Conservation (phyloP, 768 basidiomycete genomes). For the Naganishia vishniacii region DNA sequence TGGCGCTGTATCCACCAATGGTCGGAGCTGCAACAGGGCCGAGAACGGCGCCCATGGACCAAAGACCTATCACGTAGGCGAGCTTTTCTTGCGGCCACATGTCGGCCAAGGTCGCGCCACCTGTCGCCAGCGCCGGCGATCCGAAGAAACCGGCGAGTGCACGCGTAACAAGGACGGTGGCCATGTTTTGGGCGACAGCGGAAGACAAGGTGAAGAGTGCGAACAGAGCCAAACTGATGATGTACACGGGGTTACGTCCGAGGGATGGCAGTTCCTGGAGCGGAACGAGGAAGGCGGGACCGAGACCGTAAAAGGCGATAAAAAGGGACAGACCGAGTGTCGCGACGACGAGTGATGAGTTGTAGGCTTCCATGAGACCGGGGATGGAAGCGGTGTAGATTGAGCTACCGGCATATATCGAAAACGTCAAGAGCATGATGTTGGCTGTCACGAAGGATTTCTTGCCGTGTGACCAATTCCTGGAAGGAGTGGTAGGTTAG, state of each 20-base stretch:
- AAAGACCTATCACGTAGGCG: conserved; percentile 36
- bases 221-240: conserved; percentile 33
- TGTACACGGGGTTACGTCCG: conserved; percentile 35
- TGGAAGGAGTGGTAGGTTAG: not conserved
- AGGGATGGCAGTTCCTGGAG: conserved; percentile 36
- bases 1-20: conserved; percentile 33
- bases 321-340: conserved; percentile 39
- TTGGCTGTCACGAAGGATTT: conserved; percentile 32
- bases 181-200: conserved; percentile 31
- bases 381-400: conserved; percentile 33
- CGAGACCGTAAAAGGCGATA: conserved; percentile 28
- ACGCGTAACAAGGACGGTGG: conserved; percentile 31
- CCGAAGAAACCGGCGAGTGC: conserved; percentile 37
- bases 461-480: conserved; percentile 30
- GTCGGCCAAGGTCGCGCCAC: conserved; percentile 36
- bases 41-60: conserved; percentile 33
- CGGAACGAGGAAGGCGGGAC: conserved; percentile 35
- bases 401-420: conserved; percentile 33
- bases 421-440: conserved; percentile 35
- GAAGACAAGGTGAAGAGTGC: conserved; percentile 22
- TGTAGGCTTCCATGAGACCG: conserved; percentile 33
- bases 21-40: conserved; percentile 36
- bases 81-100: conserved; percentile 32
- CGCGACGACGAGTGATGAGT: conserved; percentile 27
- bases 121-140: conserved; percentile 36